Evolutionary conservation across 257 asterid genomes (phyloP).

Genomic region (Thymus mandschuricus): DNA sequence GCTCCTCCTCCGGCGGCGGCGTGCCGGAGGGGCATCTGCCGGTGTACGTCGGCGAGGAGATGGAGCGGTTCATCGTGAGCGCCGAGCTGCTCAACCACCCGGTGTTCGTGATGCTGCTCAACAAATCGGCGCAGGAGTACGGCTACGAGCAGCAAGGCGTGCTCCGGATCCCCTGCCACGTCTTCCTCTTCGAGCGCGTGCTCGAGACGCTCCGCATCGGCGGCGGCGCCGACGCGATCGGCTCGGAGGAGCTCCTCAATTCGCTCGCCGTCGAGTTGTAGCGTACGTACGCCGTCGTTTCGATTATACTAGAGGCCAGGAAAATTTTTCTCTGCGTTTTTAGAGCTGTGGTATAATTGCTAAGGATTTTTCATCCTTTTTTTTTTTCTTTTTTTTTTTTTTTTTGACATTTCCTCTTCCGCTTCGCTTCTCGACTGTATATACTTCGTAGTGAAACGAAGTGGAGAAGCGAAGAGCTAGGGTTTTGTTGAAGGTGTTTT

Average conservation of each 20-base stretch:
- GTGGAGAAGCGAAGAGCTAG: slow-evolving; percentile 36
- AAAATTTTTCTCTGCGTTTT: not conserved
- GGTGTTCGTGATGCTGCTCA: slow-evolving; percentile 60
- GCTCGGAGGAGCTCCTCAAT: slow-evolving; percentile 54
- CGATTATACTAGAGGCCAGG: slow-evolving; percentile 2
- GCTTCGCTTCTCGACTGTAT: slow-evolving; percentile 38
- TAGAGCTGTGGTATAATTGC: slow-evolving; percentile 28
- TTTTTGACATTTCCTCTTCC: slow-evolving; percentile 12
- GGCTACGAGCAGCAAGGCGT: slow-evolving; percentile 87
- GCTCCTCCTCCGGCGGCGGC: slow-evolving; percentile 27
- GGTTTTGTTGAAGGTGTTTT: slow-evolving; percentile 37
- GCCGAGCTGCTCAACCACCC: slow-evolving; percentile 86
- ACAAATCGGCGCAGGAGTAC: slow-evolving; percentile 81
- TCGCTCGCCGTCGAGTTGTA: slow-evolving; percentile 44
- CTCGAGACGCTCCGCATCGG: slow-evolving; percentile 64
- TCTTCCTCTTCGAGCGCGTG: slow-evolving; percentile 75
- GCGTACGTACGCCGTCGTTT: slow-evolving; percentile 16
- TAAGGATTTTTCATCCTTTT: not conserved
- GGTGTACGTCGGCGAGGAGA: slow-evolving; percentile 91
- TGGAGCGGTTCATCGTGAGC: slow-evolving; percentile 87
- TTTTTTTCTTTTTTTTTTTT: not conserved
- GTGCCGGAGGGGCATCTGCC: slow-evolving; percentile 93
- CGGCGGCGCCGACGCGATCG: slow-evolving; percentile 43
- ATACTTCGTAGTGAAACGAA: slow-evolving; percentile 37
- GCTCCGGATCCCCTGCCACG: slow-evolving; percentile 84